Evolutionary conservation across 2,329 filamentous ascomycete species (phyloP).

Genomic region (Pseudogymnoascus sp.): DNA sequence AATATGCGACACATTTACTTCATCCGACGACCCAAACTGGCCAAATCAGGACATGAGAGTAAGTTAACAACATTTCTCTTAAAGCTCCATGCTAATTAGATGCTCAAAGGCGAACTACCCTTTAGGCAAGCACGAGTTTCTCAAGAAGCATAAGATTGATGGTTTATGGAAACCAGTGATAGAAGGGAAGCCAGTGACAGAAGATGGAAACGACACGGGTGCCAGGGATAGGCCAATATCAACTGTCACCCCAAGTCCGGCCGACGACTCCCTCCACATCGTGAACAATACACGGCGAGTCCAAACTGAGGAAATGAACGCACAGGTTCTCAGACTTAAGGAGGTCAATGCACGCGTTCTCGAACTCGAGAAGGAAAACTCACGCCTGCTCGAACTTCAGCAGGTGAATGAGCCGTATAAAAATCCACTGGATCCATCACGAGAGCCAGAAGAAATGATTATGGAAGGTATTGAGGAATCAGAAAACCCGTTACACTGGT

Average conservation of each 20-base stretch:
- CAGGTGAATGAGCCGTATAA: constrained; percentile 8
- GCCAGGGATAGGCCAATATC: constrained; percentile 8
- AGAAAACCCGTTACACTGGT: constrained; percentile 6
- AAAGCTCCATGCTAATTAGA: background rate
- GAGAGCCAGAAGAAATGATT: constrained; percentile 3
- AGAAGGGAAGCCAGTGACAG: constrained; percentile 12
- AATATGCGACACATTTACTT: background rate
- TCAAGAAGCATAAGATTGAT: constrained; percentile 14
- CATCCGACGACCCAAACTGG: background rate
- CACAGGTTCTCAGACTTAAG: constrained; percentile 1
- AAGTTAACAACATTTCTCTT: constrained; percentile 7
- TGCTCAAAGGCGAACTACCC: constrained; percentile 10
- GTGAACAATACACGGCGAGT: constrained; percentile 10
- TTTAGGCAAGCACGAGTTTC: constrained; percentile 11
- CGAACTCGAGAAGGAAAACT: constrained; percentile 9
- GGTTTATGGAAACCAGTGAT: constrained; percentile 15
- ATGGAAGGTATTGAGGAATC: constrained; percentile 7
- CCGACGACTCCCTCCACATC: constrained; percentile 9
- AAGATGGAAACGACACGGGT: constrained; percentile 11
- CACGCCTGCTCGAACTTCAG: constrained; percentile 10
- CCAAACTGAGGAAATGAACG: background rate
- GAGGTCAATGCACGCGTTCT: constrained; percentile 3
- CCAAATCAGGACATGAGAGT: constrained; percentile 12
- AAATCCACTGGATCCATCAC: background rate
- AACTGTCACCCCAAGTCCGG: background rate